Percentiles rank a stretch among this genome's conserved stretches.
Evolutionary conservation across 306 rosid species (phyloP).

Genomic region (Pterocarpus macrocarpus): DNA sequence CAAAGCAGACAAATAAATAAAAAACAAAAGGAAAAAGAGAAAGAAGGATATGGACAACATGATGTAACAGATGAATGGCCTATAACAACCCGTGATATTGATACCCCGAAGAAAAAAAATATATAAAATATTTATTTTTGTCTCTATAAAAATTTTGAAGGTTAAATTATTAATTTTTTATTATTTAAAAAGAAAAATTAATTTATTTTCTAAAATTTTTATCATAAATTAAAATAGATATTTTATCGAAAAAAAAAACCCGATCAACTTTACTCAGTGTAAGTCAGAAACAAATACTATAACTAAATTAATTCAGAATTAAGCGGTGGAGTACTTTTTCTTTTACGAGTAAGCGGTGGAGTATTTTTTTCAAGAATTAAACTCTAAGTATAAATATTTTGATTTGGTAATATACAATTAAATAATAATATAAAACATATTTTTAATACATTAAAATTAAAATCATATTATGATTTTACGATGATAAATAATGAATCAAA

Average conservation of each 20-base stretch:
- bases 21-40: not conserved
- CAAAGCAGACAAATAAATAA: conserved; percentile 2
- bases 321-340: too few species aligned
- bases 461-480: not conserved
- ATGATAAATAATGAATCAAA: not conserved
- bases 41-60: not conserved
- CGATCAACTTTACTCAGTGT: not conserved
- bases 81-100: conserved; percentile 17
- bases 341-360: too few species aligned
- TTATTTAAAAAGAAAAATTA: too few species aligned
- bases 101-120: not conserved
- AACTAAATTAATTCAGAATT: not conserved
- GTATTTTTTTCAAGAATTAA: not conserved
- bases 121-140: too few species aligned
- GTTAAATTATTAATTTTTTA: too few species aligned
- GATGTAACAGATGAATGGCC: conserved; percentile 20
- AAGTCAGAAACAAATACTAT: too few species aligned
- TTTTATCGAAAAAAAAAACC: not conserved
- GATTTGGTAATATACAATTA: too few species aligned
- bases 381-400: not conserved
- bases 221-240: too few species aligned
- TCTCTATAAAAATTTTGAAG: too few species aligned
- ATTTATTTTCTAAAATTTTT: too few species aligned
- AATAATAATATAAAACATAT: too few species aligned
- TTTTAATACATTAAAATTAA: too few species aligned